Conservation (phyloP, 345 rosid genomes). For the Mercurialis annua region DNA sequence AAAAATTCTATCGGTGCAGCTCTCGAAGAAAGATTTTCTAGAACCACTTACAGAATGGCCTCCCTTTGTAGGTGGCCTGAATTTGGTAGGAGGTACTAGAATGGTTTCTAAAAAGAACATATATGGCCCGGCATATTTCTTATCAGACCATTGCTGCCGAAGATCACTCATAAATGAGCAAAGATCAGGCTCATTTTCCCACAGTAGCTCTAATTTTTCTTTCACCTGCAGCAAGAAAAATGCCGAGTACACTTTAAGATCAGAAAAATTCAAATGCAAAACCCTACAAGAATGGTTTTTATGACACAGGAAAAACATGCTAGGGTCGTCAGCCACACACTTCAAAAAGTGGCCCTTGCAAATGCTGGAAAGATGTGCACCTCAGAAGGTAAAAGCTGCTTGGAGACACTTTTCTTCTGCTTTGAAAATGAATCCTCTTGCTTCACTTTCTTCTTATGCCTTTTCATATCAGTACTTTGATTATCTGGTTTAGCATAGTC, state of each 20-base stretch:
- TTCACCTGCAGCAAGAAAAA: constrained; percentile 49
- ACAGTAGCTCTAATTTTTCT: constrained; percentile 48
- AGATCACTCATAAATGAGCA: constrained; percentile 76
- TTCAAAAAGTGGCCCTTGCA: neutral
- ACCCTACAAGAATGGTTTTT: constrained; percentile 7
- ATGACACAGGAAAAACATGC: neutral
- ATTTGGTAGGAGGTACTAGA: constrained; percentile 86
- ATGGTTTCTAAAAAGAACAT: constrained; percentile 80
- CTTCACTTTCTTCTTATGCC: constrained; percentile 21
- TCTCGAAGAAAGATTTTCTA: neutral
- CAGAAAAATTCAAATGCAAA: constrained; percentile 5
- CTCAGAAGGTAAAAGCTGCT: constrained; percentile 70
- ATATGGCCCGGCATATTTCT: constrained; percentile 37
- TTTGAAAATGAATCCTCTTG: constrained; percentile 28
- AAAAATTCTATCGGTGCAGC: neutral
- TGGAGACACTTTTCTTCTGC: constrained; percentile 32
- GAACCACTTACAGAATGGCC: constrained; percentile 77
- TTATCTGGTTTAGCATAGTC: constrained; percentile 29
- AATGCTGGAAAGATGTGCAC: constrained; percentile 36
- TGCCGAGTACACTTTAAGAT: neutral
- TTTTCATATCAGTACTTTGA: constrained; percentile 28
- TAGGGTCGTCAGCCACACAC: constrained; percentile 4
- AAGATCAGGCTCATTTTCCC: constrained; percentile 77
- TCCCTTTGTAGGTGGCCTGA: constrained; percentile 81
- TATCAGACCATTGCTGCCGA: constrained; percentile 55